These are phyloP conservation scores for Talaromyces sp. DNA, from an alignment of 2,329 filamentous ascomycete genomes.

Conservation along the genomic window DNA sequence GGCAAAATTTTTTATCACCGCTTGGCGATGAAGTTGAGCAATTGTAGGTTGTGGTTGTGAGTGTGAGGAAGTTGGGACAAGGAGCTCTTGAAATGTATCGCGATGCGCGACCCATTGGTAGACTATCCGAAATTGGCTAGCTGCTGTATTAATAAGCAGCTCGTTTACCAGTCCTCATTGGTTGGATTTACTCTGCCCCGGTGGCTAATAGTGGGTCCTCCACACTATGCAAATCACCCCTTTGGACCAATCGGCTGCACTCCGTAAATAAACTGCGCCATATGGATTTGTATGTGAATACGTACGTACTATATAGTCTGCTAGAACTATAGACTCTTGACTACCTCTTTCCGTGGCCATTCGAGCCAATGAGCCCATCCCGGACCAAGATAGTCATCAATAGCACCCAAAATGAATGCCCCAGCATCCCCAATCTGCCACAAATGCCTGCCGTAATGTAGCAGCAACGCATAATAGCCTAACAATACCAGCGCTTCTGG, in stretches of 20 bases:
- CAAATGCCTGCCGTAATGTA: conserved; percentile 8
- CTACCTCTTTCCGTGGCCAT: conserved; percentile 8
- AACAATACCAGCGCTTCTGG: conserved; percentile 13
- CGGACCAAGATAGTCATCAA: conserved; percentile 14
- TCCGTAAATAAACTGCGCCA: neutral
- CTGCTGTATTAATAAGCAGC: neutral
- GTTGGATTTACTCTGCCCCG: no score
- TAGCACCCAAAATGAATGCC: conserved; percentile 7
- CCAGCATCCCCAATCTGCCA: conserved; percentile 18
- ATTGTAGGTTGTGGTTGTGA: neutral
- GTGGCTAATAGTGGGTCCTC: neutral
- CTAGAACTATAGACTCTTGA: neutral
- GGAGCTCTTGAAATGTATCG: neutral
- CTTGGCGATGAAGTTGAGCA: conserved; percentile 1
- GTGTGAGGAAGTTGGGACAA: neutral
- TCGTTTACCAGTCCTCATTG: neutral
- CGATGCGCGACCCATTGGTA: neutral
- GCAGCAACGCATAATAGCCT: conserved; percentile 11
- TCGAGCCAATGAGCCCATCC: conserved; percentile 12
- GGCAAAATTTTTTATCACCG: no score
- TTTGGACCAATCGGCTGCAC: conserved; percentile 1
- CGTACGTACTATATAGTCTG: neutral
- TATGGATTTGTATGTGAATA: neutral
- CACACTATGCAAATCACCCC: neutral
- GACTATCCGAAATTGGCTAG: neutral